phyloP scores from a whole-genome alignment of 345 rosid genomes.

The Luvunga scandens region DNA sequence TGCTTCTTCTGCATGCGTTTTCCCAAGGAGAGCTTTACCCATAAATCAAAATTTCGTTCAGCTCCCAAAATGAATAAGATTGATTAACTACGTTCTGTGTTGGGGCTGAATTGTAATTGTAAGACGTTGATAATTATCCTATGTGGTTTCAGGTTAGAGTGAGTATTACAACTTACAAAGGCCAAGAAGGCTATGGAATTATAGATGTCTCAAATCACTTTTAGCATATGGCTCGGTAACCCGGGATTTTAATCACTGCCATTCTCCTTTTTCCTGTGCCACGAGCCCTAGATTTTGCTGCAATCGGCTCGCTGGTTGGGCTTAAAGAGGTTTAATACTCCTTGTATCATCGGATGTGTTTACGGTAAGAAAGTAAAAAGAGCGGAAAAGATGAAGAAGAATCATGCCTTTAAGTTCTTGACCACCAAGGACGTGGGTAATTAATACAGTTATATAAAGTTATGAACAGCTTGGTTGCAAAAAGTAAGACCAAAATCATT shows the following conservation, averaged over 20 bases:
- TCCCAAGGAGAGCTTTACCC: background rate
- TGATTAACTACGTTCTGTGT: too few relatives aligned
- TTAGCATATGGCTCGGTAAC: constrained; percentile 30
- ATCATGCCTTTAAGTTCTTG: constrained; percentile 9
- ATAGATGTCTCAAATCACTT: constrained; percentile 32
- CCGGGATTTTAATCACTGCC: constrained; percentile 20
- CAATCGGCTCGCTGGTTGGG: constrained; percentile 19
- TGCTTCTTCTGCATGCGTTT: background rate
- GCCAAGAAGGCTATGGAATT: constrained; percentile 17
- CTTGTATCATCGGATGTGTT: constrained; percentile 1
- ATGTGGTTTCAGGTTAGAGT: background rate
- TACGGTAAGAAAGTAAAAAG: background rate
- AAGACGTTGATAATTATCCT: background rate
- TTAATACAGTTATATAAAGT: constrained; percentile 1
- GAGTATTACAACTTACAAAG: background rate
- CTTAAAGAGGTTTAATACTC: constrained; percentile 17
- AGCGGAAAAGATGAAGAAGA: background rate
- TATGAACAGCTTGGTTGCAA: constrained; percentile 10
- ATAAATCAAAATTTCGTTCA: background rate
- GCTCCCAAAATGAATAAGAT: background rate
- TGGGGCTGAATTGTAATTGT: background rate
- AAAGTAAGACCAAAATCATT: constrained; percentile 25
- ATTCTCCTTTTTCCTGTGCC: background rate
- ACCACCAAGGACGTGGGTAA: background rate
- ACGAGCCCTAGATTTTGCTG: constrained; percentile 15